Base-by-base conservation (phyloP, 345 rosid species). In the Pistacia vera region DNA sequence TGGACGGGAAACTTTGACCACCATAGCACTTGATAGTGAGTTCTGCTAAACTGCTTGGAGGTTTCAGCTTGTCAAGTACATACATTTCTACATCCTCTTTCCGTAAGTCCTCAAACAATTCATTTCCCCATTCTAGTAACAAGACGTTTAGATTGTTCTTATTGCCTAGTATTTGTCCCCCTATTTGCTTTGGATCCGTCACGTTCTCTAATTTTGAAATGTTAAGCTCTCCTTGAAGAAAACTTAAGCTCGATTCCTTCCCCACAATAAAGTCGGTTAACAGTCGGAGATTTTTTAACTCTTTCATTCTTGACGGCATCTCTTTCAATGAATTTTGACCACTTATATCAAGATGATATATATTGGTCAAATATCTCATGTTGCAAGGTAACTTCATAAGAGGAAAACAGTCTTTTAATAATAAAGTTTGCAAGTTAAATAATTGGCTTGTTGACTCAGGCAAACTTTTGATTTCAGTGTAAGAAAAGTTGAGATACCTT, bases 251-350 rank as follows among this genome's bases (percentile, higher is more conserved):
- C 1, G 35, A 22, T 7, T 8, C 74, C 54, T 79, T 46, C 18
- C 81, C 78, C 57, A 85, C 75, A 46, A 81, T 30, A 20, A 79
- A 83, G 41, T 77, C 63, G 12, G 79, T 25, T 36, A 83, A 58
- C 2, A 58, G 58, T 10, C n/a, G 75, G 28, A 85, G 81, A 72
- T 54, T 25, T 13, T 35, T 74, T 17, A 83, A 52, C 8, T 65
- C 57, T 20, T 61, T 58, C 44, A 86, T 58, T 65, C 68, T 63
- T 0, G 33, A 8, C 0, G 82, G 85, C 77, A 83, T 81, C 72
- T 66, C 72, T 75, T 30, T 22, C 3, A 86, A 44, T 5, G 4
- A 46, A 28, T 14, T 44, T 33, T 80, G 69, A 36, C 20, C 72
- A 11, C 69, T 55, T 28, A 77, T 68, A 63, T 83, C 83, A 48